Base-by-base conservation (phyloP, 2,329 filamentous ascomycete species). In the Thermothelomyces thermophilus region DNA sequence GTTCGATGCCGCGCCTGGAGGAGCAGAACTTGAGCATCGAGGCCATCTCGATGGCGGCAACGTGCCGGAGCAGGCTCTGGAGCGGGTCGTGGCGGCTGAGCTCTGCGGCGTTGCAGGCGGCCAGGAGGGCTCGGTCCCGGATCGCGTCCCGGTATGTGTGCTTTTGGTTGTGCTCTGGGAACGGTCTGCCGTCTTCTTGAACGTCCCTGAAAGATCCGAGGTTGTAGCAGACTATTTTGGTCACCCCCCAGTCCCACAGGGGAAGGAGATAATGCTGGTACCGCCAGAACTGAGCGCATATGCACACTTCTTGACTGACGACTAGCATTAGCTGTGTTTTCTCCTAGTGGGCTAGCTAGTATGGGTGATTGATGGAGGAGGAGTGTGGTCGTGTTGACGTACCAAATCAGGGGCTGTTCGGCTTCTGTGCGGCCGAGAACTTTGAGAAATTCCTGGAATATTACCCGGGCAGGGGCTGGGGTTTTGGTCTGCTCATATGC, bases 61-160 rank as follows among this genome's bases (percentile, higher is more conserved):
- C 35, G 37, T 56, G 51, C 1, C 54, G 51, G 16, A 54, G 43
- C 46, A 56, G 51, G 20, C 30, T 41, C 22, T 54, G 54, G n/a
- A 52, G 35, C 16, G 33, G 33, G 33, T 35, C 16, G 33, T 16
- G 8, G 8, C 33, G 33, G 14, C 13, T n/a, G 33, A 5, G 13
- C 6, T n/a, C 6, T 3, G 33, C 5, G 7, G 33, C 14, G 33
- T 35, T 35, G 33, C 7, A 4, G 33, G 30, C 13, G 10, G 16
- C n/a, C 22, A 22, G 17, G 8, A 40, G 37, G 10, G 16, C 11
- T 2, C 17, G 8, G 17, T 41, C 11, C 11, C 43, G 22, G 30
- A 47, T 30, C 5, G 36, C 24, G 7, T 41, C 40, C 2, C 42
- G 36, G 50, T 52, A 53, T 3, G 19, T 50, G 16, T 20, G 20